Percentiles rank a stretch among this genome's conserved stretches.
phyloP scores from a whole-genome alignment of 73 alveolate genomes.

The Tetrahymena thermophila region DNA sequence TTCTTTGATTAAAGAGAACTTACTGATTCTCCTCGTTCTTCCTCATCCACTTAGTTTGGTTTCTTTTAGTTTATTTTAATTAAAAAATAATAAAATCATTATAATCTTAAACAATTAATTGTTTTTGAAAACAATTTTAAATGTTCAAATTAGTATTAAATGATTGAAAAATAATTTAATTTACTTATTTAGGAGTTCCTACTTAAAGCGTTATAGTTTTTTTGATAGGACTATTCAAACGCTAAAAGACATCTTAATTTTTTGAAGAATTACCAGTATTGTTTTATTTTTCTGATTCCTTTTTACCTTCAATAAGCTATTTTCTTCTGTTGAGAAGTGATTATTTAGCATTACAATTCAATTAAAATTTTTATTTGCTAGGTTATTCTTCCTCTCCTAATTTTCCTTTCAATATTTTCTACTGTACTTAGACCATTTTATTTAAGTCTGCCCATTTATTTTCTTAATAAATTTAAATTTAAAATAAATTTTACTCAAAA shows the following conservation, averaged over 20 bases:
- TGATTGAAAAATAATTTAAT: not conserved
- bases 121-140: no score
- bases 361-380: not conserved
- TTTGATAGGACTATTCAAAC: not conserved
- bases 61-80: not conserved
- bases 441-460: not conserved
- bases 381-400: not conserved
- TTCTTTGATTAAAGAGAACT: not conserved
- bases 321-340: not conserved
- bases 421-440: not conserved
- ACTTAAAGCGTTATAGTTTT: not conserved
- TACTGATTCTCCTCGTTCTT: not conserved
- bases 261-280: not conserved
- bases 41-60: not conserved
- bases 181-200: not conserved
- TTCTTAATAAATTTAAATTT: not conserved
- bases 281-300: not conserved
- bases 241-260: not conserved
- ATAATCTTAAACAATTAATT: no score
- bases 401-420: not conserved
- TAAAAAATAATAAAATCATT: no score
- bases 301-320: not conserved
- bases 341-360: not conserved
- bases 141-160: no score
- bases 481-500: not conserved